A percentile compares a stretch with the other conserved stretches of the same genome.
Conservation (phyloP, 768 basidiomycete genomes). For the Xerocomus spinulosus region DNA sequence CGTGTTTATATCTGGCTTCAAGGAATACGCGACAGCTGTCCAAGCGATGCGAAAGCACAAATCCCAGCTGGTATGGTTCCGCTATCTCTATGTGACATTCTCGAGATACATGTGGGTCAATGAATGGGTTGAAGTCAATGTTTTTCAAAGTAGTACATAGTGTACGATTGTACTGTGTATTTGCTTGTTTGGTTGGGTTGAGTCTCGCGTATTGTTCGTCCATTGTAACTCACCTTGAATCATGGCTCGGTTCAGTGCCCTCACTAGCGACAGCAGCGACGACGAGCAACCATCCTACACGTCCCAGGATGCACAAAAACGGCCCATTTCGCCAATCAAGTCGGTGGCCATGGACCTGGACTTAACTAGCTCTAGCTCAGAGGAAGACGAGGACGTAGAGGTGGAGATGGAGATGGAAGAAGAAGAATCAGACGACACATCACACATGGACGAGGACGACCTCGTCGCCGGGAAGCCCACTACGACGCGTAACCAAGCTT, state of each 20-base stretch:
- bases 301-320: conserved; percentile 23
- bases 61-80: conserved; percentile 85
- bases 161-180: conserved; percentile 17
- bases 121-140: conserved; percentile 58
- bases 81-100: conserved; percentile 75
- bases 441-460: conserved; percentile 53
- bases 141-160: background rate
- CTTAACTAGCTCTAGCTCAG: conserved; percentile 24
- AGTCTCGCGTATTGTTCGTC: conserved; percentile 17
- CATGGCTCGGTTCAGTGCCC: conserved; percentile 70
- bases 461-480: conserved; percentile 26
- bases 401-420: conserved; percentile 35
- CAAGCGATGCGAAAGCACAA: conserved; percentile 68
- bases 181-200: conserved; percentile 30
- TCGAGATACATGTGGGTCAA: conserved; percentile 94
- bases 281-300: conserved; percentile 41
- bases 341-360: conserved; percentile 31
- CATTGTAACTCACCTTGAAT: conserved; percentile 9
- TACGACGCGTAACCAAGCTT: conserved; percentile 38
- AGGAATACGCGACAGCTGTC: conserved; percentile 52
- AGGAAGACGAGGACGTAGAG: conserved; percentile 27
- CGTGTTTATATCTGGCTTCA: conserved; percentile 54
- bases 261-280: conserved; percentile 52
- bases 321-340: conserved; percentile 13
- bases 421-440: conserved; percentile 37